Base-by-base conservation (phyloP, 495 filamentous ascomycete species). In the Hypoxylon fragiforme region DNA sequence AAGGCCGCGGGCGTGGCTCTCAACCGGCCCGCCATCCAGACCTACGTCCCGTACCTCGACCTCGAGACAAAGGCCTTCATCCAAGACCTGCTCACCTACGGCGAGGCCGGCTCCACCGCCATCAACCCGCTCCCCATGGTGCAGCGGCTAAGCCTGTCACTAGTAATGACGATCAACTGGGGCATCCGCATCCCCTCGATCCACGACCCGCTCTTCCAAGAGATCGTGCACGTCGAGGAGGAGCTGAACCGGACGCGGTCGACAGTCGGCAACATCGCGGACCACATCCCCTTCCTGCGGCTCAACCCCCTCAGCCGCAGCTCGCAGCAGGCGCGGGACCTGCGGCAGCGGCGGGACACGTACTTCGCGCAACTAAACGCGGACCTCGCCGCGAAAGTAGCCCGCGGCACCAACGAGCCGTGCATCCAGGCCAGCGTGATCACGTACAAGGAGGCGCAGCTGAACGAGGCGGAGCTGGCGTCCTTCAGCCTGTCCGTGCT, bases 381-480 rank as follows among this genome's bases (percentile, higher is more conserved):
- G 7, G 77, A 78, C 13, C 66, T 86, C 34, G 79, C 82, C 30
- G 73, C 80, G 36, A 70, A 80, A 3, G 81, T 87, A 67, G 72
- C 77, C 35, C 81, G 80, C 44, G 83, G 82, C 0, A 81, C 70
- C 1, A 78, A 86, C 48, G 75, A 76, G 58, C 81, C 84, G 12
- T 86, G 84, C 53, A 84, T 87, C 19, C 80, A 85, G 57, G 83
- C 80, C 1, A 86, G 84, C 63, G 77, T 85, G 11, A 82, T 85
- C 40, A 67, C 79, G 31, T 84, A 85, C 60, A 77, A 81, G 53
- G 82, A 85, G 21, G 79, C 79, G 2, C 76, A 79, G 50, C 68
- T 86, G 18, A 79, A 80, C 55, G 70, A 71, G 1, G 77, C 80
- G 31, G 84, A 87, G 50, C 63, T 86, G n/a, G 81, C 74, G 3